Percentiles rank a stretch among this genome's conserved stretches.
phyloP scores from a whole-genome alignment of 345 rosid species.

The Toxicodendron radicans region DNA sequence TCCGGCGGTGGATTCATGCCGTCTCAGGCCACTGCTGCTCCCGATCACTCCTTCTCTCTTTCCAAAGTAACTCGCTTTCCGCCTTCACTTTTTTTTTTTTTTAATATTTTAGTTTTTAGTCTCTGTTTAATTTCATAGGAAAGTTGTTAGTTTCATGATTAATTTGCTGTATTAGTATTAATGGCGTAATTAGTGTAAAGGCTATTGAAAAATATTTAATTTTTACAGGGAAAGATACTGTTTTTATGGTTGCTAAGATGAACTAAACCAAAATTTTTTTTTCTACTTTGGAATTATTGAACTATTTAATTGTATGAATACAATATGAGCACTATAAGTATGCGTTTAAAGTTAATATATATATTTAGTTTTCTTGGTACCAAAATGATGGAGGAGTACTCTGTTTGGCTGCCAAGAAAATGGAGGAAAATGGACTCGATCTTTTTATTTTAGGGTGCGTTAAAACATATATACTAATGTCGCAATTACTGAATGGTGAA shows the following conservation, averaged over 20 bases:
- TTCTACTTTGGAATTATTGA: background rate
- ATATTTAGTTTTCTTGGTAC: background rate
- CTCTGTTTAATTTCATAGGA: background rate
- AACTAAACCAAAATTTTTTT: background rate
- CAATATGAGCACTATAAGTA: background rate
- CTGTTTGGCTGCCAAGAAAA: constrained; percentile 14
- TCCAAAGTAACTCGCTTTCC: constrained; percentile 43
- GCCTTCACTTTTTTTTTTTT: constrained; percentile 4
- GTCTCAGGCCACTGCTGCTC: constrained; percentile 56
- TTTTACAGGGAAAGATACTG: background rate
- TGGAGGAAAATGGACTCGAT: background rate
- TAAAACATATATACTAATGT: no score
- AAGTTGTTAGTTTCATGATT: no score
- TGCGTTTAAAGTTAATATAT: background rate
- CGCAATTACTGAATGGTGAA: background rate
- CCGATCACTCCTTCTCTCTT: constrained; percentile 43
- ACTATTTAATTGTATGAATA: background rate
- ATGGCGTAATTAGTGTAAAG: background rate
- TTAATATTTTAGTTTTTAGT: background rate
- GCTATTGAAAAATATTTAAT: background rate
- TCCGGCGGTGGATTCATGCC: constrained; percentile 97
- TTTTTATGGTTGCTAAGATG: background rate
- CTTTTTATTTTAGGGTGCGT: no score
- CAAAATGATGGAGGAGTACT: background rate
- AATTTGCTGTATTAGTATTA: background rate